Percentiles rank a stretch among this genome's conserved stretches.
Conservation (phyloP, 2,329 filamentous ascomycete species). For the Exophiala dermatitidis region DNA sequence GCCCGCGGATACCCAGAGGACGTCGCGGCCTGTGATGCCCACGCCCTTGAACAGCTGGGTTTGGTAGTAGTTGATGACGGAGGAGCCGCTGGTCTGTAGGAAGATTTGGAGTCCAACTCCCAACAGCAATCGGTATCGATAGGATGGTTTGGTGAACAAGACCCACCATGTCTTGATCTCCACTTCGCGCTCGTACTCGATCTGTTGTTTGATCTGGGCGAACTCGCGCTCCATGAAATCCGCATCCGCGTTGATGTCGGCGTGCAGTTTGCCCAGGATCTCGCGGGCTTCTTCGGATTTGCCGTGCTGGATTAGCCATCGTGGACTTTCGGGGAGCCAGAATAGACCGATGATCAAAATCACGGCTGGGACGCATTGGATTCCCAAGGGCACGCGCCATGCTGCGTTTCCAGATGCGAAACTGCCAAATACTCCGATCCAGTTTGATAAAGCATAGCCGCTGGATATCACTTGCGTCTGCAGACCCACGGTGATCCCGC, state of each 20-base stretch:
- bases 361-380: conserved; percentile 27
- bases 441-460: conserved; percentile 11
- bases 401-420: conserved; percentile 45
- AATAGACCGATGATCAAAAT: conserved; percentile 48
- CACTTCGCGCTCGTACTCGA: not conserved
- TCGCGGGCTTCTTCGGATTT: conserved; percentile 37
- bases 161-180: not conserved
- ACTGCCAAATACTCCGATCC: conserved; percentile 42
- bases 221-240: conserved; percentile 27
- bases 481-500: conserved; percentile 7
- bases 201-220: conserved; percentile 9
- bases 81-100: conserved; percentile 42
- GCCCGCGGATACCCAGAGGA: not conserved
- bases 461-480: conserved; percentile 1
- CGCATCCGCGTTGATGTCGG: conserved; percentile 52
- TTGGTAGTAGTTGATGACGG: conserved; percentile 31
- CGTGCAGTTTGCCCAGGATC: conserved; percentile 58
- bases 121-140: conserved; percentile 46
- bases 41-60: conserved; percentile 1
- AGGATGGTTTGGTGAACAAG: conserved; percentile 1
- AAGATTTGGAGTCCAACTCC: conserved; percentile 54
- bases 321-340: conserved; percentile 13
- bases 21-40: not conserved
- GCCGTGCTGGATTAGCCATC: conserved; percentile 17
- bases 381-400: conserved; percentile 49